Percentiles rank a stretch among this genome's conserved stretches.
Conservation (phyloP, 805 yeast species). For the Grigorovia humatica region DNA sequence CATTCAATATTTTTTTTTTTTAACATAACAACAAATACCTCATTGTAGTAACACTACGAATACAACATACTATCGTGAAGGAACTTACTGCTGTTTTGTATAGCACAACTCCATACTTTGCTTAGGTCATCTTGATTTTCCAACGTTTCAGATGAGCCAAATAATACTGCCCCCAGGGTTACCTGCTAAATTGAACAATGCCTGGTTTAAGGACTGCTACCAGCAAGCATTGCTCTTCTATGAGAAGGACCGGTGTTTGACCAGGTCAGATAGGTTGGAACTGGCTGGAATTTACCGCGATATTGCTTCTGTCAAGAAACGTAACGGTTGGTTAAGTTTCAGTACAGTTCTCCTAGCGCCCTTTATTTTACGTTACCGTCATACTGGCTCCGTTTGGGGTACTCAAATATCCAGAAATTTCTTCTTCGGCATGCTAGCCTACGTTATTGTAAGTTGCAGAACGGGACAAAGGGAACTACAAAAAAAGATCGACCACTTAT, state of each 20-base stretch:
- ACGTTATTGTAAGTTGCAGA: slow-evolving; percentile 6
- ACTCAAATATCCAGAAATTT: slow-evolving; percentile 35
- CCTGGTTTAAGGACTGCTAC: slow-evolving; percentile 32
- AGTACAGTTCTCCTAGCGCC: slow-evolving; percentile 36
- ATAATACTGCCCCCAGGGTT: background rate
- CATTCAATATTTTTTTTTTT: no score
- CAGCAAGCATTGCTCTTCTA: slow-evolving; percentile 38
- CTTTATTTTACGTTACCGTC: slow-evolving; percentile 27
- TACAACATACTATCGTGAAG: no score
- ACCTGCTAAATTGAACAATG: slow-evolving; percentile 10
- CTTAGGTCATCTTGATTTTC: no score
- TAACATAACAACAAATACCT: no score
- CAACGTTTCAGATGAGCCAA: background rate
- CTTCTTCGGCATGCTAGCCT: slow-evolving; percentile 32
- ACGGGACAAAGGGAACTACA: slow-evolving; percentile 2
- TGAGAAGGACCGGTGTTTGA: slow-evolving; percentile 37
- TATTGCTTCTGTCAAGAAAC: slow-evolving; percentile 28
- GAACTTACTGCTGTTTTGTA: no score
- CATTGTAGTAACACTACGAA: no score
- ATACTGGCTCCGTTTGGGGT: slow-evolving; percentile 28
- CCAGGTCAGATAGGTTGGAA: slow-evolving; percentile 32
- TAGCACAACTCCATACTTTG: no score
- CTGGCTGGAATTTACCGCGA: slow-evolving; percentile 32
- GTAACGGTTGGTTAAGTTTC: slow-evolving; percentile 34
- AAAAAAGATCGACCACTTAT: slow-evolving; percentile 20